Percentiles rank a stretch among this genome's conserved stretches.
phyloP scores from a whole-genome alignment of 345 rosid genomes.

The Trapa bicornis region DNA sequence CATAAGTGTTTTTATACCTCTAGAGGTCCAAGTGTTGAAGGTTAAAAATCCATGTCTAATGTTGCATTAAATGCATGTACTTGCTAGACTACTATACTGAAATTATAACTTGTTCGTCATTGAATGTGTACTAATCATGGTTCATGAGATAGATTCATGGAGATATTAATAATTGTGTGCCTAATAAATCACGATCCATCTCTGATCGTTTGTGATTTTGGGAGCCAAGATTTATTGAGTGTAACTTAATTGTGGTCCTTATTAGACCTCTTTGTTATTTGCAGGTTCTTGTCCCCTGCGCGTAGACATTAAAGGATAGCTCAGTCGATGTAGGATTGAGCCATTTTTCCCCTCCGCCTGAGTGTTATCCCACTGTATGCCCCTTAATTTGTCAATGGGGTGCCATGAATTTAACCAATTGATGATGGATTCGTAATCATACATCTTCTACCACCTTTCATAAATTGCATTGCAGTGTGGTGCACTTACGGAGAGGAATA shows the following conservation, averaged over 20 bases:
- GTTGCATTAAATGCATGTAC: too few species aligned
- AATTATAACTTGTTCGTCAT: too few species aligned
- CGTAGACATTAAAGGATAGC: slow-evolving; percentile 11
- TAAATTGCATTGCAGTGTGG: slow-evolving; percentile 5
- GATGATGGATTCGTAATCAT: slow-evolving; percentile 31
- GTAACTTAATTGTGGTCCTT: neutral
- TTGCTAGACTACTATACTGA: too few species aligned
- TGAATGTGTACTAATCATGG: too few species aligned
- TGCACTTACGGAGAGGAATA: slow-evolving; percentile 30
- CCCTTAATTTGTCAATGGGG: slow-evolving; percentile 7
- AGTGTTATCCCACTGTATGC: neutral
- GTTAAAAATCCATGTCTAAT: too few species aligned
- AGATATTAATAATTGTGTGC: neutral
- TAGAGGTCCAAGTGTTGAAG: too few species aligned
- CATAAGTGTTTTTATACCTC: too few species aligned
- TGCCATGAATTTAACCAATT: slow-evolving; percentile 20
- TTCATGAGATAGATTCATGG: too few species aligned
- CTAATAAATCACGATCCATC: neutral
- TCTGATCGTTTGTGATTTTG: neutral
- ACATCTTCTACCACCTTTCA: slow-evolving; percentile 7
- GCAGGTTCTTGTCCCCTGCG: slow-evolving; percentile 3
- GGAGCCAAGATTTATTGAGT: neutral
- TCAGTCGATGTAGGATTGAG: slow-evolving; percentile 13
- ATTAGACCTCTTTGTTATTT: neutral
- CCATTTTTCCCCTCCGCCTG: slow-evolving; percentile 1